Conservation (phyloP, 441 rosid genomes). For the Adansonia gregorii region DNA sequence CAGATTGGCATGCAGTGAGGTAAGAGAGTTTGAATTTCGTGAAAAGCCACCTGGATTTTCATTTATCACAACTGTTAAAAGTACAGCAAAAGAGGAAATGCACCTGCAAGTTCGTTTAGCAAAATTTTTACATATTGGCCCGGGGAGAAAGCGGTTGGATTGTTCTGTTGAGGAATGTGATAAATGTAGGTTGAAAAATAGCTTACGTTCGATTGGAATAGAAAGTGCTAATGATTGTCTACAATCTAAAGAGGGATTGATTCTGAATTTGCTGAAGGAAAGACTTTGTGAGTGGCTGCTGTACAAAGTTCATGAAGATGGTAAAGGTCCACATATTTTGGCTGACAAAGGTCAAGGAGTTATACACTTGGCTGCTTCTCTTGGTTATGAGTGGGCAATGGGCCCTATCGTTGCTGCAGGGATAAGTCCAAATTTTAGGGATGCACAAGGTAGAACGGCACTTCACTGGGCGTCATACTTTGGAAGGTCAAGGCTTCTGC, state of each 20-base stretch:
- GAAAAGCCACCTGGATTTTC: conserved; percentile 39
- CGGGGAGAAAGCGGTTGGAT: conserved; percentile 36
- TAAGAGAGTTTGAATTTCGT: conserved; percentile 70
- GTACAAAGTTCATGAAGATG: conserved; percentile 51
- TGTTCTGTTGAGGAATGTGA: conserved; percentile 46
- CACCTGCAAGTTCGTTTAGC: conserved; percentile 49
- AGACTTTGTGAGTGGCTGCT: conserved; percentile 59
- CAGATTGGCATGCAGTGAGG: conserved; percentile 77
- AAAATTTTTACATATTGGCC: conserved; percentile 39
- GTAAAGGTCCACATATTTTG: conserved; percentile 50
- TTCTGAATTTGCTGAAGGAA: conserved; percentile 49
- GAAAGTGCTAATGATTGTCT: conserved; percentile 28
- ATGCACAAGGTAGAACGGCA: conserved; percentile 61
- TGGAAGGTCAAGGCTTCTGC: conserved; percentile 53
- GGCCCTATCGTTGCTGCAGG: conserved; percentile 54
- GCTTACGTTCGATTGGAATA: conserved; percentile 36
- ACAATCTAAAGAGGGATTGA: conserved; percentile 41
- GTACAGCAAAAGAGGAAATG: conserved; percentile 36
- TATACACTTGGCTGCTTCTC: conserved; percentile 65
- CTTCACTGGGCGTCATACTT: conserved; percentile 76
- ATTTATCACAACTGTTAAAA: conserved; percentile 22
- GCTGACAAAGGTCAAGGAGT: conserved; percentile 67
- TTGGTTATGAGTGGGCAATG: conserved; percentile 70
- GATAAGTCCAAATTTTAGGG: conserved; percentile 62
- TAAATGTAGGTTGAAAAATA: conserved; percentile 45